Percentiles rank a stretch among this genome's conserved stretches.
These are phyloP conservation scores for Podospora pseudopauciseta DNA, from an alignment of 495 filamentous ascomycete genomes.

Conservation along the genomic window DNA sequence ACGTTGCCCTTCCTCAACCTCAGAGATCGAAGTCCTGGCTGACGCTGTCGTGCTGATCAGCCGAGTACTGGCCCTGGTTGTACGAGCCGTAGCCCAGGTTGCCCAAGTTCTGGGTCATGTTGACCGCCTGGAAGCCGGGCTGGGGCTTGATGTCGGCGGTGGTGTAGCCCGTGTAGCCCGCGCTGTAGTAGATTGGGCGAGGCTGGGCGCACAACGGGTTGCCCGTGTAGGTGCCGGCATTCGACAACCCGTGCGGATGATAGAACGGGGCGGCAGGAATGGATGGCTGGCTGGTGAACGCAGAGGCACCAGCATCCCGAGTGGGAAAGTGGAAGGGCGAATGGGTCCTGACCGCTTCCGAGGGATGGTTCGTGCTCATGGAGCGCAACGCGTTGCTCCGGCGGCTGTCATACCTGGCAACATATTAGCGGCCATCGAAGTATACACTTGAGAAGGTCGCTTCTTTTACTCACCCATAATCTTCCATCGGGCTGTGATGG, in stretches of 20 bases:
- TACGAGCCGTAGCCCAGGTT: neutral
- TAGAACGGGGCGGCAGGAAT: neutral
- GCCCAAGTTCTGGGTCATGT: neutral
- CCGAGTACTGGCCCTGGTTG: neutral
- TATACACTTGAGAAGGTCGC: neutral
- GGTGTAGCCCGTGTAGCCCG: neutral
- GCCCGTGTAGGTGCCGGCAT: neutral
- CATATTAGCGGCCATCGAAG: neutral
- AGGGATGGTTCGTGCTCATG: neutral
- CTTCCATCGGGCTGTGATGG: neutral
- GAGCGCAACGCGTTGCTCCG: neutral
- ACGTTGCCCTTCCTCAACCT: neutral
- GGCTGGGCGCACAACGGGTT: neutral
- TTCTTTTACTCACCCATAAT: neutral
- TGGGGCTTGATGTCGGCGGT: neutral
- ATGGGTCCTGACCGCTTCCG: neutral
- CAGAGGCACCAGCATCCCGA: neutral
- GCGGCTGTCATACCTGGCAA: constrained; percentile 1
- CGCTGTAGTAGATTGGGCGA: neutral
- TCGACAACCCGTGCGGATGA: neutral
- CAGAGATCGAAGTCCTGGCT: neutral
- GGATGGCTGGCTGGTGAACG: neutral
- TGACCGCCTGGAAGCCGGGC: neutral
- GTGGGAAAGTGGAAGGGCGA: neutral
- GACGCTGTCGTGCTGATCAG: neutral